These are phyloP conservation scores for Saitoella complicata DNA, from an alignment of 805 yeast genomes.

Conservation along the genomic window DNA sequence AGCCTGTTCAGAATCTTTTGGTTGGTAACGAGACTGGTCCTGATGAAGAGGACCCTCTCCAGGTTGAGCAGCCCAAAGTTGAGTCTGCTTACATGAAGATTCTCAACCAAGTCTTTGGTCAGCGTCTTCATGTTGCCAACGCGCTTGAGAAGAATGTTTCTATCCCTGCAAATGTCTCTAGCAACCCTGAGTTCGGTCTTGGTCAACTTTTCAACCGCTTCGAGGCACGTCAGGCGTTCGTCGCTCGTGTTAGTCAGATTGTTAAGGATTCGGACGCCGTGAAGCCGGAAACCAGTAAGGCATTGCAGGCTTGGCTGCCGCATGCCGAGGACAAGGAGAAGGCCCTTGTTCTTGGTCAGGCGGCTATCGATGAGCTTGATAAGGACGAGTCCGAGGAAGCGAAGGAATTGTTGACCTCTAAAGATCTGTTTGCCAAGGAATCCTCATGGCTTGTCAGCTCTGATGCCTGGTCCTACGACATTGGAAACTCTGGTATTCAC, in stretches of 20 bases:
- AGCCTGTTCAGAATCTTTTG: slow-evolving; percentile 47
- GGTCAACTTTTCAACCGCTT: slow-evolving; percentile 53
- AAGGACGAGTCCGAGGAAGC: slow-evolving; percentile 26
- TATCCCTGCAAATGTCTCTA: slow-evolving; percentile 24
- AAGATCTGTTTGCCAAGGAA: slow-evolving; percentile 31
- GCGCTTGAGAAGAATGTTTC: slow-evolving; percentile 32
- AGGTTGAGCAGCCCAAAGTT: slow-evolving; percentile 22
- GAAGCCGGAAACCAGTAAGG: slow-evolving; percentile 35
- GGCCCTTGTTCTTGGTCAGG: slow-evolving; percentile 21
- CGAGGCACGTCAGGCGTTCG: slow-evolving; percentile 33
- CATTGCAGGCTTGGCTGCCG: slow-evolving; percentile 56
- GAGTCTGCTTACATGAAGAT: slow-evolving; percentile 69
- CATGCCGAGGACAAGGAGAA: slow-evolving; percentile 15
- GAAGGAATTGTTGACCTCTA: slow-evolving; percentile 29
- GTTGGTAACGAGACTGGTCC: slow-evolving; percentile 30
- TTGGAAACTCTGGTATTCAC: slow-evolving; percentile 85
- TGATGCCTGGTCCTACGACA: slow-evolving; percentile 88
- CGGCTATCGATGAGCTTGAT: slow-evolving; percentile 20
- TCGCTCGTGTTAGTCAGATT: slow-evolving; percentile 30
- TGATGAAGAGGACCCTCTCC: slow-evolving; percentile 13
- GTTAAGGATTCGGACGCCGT: slow-evolving; percentile 21
- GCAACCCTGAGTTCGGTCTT: slow-evolving; percentile 66
- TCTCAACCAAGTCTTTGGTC: slow-evolving; percentile 47
- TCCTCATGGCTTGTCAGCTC: slow-evolving; percentile 81
- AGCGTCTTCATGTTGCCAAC: slow-evolving; percentile 44